These are phyloP conservation scores for Saccharomyces hybrid DNA, from an alignment of 1,139 yeast genomes.

Conservation along the genomic window DNA sequence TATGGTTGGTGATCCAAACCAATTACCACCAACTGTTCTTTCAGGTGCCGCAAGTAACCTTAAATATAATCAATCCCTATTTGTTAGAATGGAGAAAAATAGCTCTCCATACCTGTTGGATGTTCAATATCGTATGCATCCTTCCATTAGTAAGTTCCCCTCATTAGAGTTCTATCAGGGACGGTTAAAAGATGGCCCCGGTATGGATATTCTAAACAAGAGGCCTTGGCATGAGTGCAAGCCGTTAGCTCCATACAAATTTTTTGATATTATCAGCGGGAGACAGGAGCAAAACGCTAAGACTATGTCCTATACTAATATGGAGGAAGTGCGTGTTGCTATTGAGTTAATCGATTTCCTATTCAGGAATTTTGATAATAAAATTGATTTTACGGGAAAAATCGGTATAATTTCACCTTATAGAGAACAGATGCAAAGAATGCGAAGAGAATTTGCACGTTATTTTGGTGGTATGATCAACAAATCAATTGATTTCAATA, in stretches of 20 bases:
- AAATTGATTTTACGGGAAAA: slow-evolving; percentile 53
- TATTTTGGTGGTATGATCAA: slow-evolving; percentile 57
- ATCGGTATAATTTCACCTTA: slow-evolving; percentile 94
- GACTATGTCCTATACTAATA: slow-evolving; percentile 65
- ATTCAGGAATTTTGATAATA: slow-evolving; percentile 41
- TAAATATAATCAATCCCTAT: slow-evolving; percentile 83
- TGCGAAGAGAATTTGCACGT: slow-evolving; percentile 50
- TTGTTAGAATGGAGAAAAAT: slow-evolving; percentile 83
- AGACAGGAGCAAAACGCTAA: slow-evolving; percentile 54
- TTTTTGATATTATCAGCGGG: slow-evolving; percentile 64
- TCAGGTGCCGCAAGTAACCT: slow-evolving; percentile 78
- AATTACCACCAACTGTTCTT: slow-evolving; percentile 95
- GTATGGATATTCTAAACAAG: slow-evolving; percentile 49
- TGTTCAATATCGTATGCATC: slow-evolving; percentile 99
- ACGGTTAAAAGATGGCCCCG: slow-evolving; percentile 64
- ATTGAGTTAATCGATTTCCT: slow-evolving; percentile 58
- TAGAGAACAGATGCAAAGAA: slow-evolving; percentile 67
- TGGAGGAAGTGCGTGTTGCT: slow-evolving; percentile 64
- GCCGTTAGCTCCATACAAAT: slow-evolving; percentile 62
- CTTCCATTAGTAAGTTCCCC: slow-evolving; percentile 80
- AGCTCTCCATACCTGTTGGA: slow-evolving; percentile 61
- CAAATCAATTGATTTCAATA: slow-evolving; percentile 74
- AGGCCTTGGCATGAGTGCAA: slow-evolving; percentile 69
- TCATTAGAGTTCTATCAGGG: slow-evolving; percentile 74
- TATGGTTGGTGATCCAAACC: slow-evolving; percentile 99